Evolutionary conservation across 345 rosid genomes (phyloP).

Genomic region (Noccaea caerulescens): DNA sequence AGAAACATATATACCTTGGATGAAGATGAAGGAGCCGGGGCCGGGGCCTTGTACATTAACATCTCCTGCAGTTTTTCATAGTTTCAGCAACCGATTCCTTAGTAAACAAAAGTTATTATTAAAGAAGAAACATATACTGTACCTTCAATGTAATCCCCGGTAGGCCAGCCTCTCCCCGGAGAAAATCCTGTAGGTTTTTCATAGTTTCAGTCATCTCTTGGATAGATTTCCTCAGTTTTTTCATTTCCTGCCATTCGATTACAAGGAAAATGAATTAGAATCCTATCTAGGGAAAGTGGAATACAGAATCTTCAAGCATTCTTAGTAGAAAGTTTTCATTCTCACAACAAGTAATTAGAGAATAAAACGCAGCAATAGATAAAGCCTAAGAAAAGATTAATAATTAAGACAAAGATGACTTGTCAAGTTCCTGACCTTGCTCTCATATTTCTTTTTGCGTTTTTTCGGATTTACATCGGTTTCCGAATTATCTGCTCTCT

Average conservation of each 20-base stretch:
- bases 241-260: background rate
- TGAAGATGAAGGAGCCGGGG: background rate
- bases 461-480: conserved; percentile 4
- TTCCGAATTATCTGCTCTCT: background rate
- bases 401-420: too few species aligned
- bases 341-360: too few species aligned
- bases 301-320: too few species aligned
- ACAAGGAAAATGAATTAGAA: too few species aligned
- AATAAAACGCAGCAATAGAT: background rate
- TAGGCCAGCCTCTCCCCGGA: background rate
- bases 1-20: background rate
- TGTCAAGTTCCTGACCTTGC: background rate
- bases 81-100: background rate
- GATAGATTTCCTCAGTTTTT: conserved; percentile 6
- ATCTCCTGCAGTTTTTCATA: conserved; percentile 1
- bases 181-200: background rate
- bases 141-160: conserved; percentile 10
- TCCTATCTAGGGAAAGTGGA: too few species aligned
- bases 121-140: too few species aligned
- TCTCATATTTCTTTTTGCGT: background rate
- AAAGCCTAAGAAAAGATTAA: background rate
- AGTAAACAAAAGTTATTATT: too few species aligned
- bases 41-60: background rate
- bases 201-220: conserved; percentile 13
- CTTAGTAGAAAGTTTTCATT: too few species aligned